Conservation (phyloP, 2,329 filamentous ascomycete genomes). For the Fusarium buxicola region DNA sequence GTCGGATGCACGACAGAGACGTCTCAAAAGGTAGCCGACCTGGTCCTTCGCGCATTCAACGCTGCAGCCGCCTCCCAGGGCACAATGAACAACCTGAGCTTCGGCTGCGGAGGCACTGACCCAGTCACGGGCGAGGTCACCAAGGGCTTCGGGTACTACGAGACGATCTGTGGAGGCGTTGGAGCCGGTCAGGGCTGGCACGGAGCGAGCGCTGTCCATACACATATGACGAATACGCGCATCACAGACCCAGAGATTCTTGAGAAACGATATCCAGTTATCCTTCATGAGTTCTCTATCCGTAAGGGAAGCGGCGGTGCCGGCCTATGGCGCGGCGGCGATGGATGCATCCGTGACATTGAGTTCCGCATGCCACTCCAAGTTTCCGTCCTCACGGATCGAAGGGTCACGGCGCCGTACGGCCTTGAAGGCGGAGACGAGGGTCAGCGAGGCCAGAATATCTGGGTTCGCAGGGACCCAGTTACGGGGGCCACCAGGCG, state of each 20-base stretch:
- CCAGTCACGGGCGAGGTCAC: slow-evolving; percentile 40
- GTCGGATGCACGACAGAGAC: slow-evolving; percentile 51
- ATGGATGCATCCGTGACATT: slow-evolving; percentile 82
- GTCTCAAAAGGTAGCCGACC: slow-evolving; percentile 63
- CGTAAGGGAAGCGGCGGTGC: slow-evolving; percentile 61
- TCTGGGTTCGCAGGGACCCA: slow-evolving; percentile 66
- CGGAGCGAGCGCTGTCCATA: slow-evolving; percentile 48
- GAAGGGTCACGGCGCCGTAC: slow-evolving; percentile 80
- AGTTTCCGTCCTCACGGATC: slow-evolving; percentile 81
- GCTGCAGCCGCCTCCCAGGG: slow-evolving; percentile 81
- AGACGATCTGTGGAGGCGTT: slow-evolving; percentile 51
- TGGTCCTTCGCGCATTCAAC: slow-evolving; percentile 79
- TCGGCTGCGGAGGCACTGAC: slow-evolving; percentile 70
- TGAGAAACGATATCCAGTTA: slow-evolving; percentile 50
- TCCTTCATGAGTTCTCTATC: slow-evolving; percentile 49
- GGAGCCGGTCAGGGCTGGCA: slow-evolving; percentile 48
- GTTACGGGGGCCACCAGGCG: slow-evolving; percentile 49
- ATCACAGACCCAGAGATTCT: slow-evolving; percentile 53
- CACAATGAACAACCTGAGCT: slow-evolving; percentile 85
- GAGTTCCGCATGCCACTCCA: slow-evolving; percentile 84
- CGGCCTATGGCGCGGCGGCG: slow-evolving; percentile 77
- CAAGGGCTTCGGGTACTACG: slow-evolving; percentile 52
- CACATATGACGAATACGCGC: slow-evolving; percentile 55
- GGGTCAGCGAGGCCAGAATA: slow-evolving; percentile 74
- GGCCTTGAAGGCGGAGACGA: slow-evolving; percentile 79